A percentile compares a stretch with the other conserved stretches of the same genome.
These are phyloP conservation scores for Rutstroemia sp. DNA, from an alignment of 2,329 filamentous ascomycete genomes.

Conservation along the genomic window DNA sequence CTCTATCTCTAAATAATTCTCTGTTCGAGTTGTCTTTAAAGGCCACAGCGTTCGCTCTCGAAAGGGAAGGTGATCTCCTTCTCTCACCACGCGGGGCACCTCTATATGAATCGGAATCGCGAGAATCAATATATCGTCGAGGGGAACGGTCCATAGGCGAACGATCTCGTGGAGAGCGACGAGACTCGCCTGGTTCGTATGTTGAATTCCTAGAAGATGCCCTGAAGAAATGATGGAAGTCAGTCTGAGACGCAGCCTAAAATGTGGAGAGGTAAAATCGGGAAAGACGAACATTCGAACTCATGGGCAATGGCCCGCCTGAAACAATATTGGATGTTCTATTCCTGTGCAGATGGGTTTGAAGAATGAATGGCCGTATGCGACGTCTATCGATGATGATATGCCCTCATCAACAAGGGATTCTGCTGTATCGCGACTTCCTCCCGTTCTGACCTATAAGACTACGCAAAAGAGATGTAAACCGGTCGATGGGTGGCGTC, in stretches of 20 bases:
- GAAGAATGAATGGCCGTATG: not conserved
- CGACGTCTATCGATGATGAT: not conserved
- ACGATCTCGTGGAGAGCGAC: constrained; percentile 34
- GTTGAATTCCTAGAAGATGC: constrained; percentile 18
- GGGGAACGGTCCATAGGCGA: constrained; percentile 9
- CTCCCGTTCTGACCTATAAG: no score
- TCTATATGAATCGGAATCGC: constrained; percentile 19
- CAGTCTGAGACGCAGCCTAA: not conserved
- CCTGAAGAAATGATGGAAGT: constrained; percentile 9
- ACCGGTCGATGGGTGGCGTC: no score
- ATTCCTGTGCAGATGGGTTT: not conserved
- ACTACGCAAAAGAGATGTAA: no score
- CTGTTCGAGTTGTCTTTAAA: constrained; percentile 4
- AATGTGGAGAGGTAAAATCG: constrained; percentile 13
- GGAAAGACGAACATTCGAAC: constrained; percentile 24
- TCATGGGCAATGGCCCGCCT: constrained; percentile 24
- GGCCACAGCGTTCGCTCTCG: constrained; percentile 19
- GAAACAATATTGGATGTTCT: not conserved
- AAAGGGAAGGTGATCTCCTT: constrained; percentile 41
- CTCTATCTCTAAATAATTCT: constrained; percentile 6
- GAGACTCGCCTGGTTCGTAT: constrained; percentile 33
- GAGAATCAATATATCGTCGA: constrained; percentile 7
- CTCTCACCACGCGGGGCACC: constrained; percentile 25
- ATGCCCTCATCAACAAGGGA: not conserved
- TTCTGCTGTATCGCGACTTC: no score